Conservation (phyloP, 805 yeast species). For the Candida schatavii region DNA sequence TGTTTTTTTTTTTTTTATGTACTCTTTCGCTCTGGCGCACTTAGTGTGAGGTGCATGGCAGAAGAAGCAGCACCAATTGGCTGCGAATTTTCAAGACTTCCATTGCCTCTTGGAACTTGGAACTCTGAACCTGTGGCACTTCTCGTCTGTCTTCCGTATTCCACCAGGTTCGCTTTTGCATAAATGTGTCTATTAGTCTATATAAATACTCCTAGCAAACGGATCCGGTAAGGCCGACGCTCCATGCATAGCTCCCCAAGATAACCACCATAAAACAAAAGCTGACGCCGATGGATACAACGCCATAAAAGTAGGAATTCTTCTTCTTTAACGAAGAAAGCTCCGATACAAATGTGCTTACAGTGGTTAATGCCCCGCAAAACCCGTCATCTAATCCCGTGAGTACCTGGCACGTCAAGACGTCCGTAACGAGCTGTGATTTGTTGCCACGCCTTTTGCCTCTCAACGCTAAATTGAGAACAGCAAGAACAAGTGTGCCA, state of each 20-base stretch:
- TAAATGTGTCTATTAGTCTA: no score
- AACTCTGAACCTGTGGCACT: no score
- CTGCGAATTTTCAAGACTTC: no score
- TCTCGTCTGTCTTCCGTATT: no score
- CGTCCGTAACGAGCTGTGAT: constrained; percentile 17
- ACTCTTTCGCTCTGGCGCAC: no score
- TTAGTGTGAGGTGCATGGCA: no score
- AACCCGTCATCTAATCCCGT: constrained; percentile 60
- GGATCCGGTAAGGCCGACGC: constrained; percentile 40
- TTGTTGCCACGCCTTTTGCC: constrained; percentile 34
- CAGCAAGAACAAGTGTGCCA: constrained; percentile 45
- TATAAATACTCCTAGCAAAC: constrained; percentile 17
- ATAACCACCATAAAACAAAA: constrained; percentile 54
- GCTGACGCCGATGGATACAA: constrained; percentile 43
- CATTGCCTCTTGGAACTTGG: no score
- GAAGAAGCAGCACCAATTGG: no score
- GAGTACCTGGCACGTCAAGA: constrained; percentile 48
- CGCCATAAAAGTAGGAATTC: constrained; percentile 50
- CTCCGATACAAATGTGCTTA: constrained; percentile 77
- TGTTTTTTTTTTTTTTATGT: no score
- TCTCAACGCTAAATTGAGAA: constrained; percentile 41
- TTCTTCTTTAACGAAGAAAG: constrained; percentile 32
- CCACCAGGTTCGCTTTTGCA: no score
- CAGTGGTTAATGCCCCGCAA: constrained; percentile 70
- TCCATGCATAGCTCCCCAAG: constrained; percentile 74